These are phyloP conservation scores for Fusarium kyushuense DNA, from an alignment of 2,329 filamentous ascomycete genomes.

Conservation along the genomic window DNA sequence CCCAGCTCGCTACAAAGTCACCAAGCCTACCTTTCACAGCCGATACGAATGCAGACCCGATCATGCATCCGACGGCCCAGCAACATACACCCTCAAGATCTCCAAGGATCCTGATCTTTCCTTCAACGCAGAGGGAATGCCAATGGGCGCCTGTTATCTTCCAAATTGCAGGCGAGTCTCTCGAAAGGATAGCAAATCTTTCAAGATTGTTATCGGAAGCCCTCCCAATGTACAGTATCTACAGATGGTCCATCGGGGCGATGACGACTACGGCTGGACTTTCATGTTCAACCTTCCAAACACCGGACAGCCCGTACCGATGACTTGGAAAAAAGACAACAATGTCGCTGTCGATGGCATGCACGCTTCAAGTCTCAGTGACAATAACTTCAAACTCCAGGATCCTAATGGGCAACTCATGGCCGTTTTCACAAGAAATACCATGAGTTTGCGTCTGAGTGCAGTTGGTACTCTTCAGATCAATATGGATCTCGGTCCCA, in stretches of 20 bases:
- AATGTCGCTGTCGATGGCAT: neutral
- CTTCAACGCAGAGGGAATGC: neutral
- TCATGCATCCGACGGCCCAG: neutral
- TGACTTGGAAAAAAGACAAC: neutral
- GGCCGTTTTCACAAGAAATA: neutral
- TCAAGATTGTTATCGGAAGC: neutral
- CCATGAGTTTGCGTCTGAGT: neutral
- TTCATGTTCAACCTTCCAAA: neutral
- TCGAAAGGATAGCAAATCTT: neutral
- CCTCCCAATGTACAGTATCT: neutral
- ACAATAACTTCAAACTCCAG: neutral
- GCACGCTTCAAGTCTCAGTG: neutral
- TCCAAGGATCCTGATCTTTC: neutral
- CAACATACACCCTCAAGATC: neutral
- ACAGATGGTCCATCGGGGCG: neutral
- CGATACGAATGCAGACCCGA: neutral
- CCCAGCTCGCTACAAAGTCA: neutral
- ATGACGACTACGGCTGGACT: neutral
- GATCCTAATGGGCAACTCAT: neutral
- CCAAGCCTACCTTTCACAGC: neutral
- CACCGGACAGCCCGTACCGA: neutral
- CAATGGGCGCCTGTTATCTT: neutral
- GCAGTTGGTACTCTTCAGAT: neutral
- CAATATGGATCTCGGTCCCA: neutral
- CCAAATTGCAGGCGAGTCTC: neutral